A percentile compares a stretch with the other conserved stretches of the same genome.
phyloP scores from a whole-genome alignment of 345 rosid species.

The Citrus maxima region DNA sequence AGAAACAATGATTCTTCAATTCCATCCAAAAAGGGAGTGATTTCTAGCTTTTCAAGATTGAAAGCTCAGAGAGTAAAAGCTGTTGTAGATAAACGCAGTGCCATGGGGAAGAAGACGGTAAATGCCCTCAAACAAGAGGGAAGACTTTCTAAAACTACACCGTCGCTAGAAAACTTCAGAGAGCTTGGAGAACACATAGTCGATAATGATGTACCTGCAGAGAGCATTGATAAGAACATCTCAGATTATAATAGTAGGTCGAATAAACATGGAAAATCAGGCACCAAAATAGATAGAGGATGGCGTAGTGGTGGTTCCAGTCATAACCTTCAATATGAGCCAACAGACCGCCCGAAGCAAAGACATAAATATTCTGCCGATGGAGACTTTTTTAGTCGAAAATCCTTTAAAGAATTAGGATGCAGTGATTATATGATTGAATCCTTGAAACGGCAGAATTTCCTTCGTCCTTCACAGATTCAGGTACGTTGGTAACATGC shows the following conservation, averaged over 20 bases:
- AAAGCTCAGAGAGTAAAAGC: slow-evolving; percentile 61
- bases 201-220: not conserved
- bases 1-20: slow-evolving; percentile 12
- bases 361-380: slow-evolving; percentile 25
- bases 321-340: slow-evolving; percentile 17
- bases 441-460: slow-evolving; percentile 57
- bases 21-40: slow-evolving; percentile 14
- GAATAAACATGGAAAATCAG: slow-evolving; percentile 16
- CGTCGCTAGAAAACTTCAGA: not conserved
- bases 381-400: slow-evolving; percentile 67
- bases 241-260: not conserved
- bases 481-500: slow-evolving; percentile 47
- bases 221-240: not conserved
- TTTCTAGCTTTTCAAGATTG: slow-evolving; percentile 47
- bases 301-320: slow-evolving; percentile 45
- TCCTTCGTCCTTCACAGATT: slow-evolving; percentile 69
- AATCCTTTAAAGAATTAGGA: slow-evolving; percentile 68
- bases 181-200: slow-evolving; percentile 9
- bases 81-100: slow-evolving; percentile 38
- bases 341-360: slow-evolving; percentile 23
- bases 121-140: slow-evolving; percentile 9
- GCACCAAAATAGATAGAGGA: slow-evolving; percentile 30
- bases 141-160: slow-evolving; percentile 11
- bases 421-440: slow-evolving; percentile 61
- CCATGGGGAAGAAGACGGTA: slow-evolving; percentile 24